A percentile compares a stretch with the other conserved stretches of the same genome.
These are phyloP conservation scores for Stephania cephalantha DNA, from an alignment of 164 flowering plant species.

Conservation along the genomic window DNA sequence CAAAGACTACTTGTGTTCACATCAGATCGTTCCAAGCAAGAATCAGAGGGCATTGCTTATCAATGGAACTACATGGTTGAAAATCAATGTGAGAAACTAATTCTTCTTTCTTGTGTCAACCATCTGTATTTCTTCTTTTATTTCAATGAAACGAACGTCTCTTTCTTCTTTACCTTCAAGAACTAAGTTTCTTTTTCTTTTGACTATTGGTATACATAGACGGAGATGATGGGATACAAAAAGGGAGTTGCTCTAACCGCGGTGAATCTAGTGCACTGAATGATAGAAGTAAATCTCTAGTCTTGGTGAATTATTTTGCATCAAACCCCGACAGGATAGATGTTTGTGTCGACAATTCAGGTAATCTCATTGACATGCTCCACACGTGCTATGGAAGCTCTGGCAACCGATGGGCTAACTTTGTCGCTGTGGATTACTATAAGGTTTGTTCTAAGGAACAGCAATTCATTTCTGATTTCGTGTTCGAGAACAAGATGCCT, in stretches of 20 bases:
- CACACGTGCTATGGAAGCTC: constrained; percentile 55
- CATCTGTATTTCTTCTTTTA: no score
- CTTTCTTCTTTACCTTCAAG: neutral
- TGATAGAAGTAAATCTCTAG: constrained; percentile 55
- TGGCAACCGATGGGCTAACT: constrained; percentile 78
- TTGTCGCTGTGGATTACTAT: constrained; percentile 78
- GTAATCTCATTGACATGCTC: constrained; percentile 51
- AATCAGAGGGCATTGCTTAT: constrained; percentile 90
- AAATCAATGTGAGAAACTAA: constrained; percentile 68
- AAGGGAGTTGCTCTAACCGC: constrained; percentile 54
- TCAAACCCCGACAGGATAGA: constrained; percentile 35
- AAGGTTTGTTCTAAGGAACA: constrained; percentile 36
- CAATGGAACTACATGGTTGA: constrained; percentile 86
- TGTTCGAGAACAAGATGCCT: no score
- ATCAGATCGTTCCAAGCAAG: constrained; percentile 68
- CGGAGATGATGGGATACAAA: constrained; percentile 70
- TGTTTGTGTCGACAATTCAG: constrained; percentile 54
- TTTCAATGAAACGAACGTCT: neutral
- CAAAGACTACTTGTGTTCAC: constrained; percentile 88
- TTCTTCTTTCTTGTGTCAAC: neutral
- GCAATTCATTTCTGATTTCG: no score
- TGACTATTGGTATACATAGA: constrained; percentile 26
- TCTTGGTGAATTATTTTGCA: constrained; percentile 57
- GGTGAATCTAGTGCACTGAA: constrained; percentile 48
- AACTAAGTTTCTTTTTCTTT: neutral